Evolutionary conservation across 2,329 filamentous ascomycete genomes (phyloP).

Genomic region (Colletotrichum cereale): DNA sequence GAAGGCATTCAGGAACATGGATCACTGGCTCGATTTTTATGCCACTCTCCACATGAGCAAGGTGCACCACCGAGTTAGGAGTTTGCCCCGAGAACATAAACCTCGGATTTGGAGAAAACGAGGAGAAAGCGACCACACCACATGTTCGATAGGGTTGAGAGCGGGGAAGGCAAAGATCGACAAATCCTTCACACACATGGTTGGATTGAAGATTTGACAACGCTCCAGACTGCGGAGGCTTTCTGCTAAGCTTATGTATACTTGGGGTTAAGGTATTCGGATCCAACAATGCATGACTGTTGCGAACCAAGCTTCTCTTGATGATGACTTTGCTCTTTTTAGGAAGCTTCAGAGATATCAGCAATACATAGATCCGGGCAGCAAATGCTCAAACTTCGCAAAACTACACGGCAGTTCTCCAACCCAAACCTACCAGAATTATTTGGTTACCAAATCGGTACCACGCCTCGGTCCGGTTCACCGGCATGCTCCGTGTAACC

Average conservation of each 20-base stretch:
- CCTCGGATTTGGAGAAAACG: background rate
- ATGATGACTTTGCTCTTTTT: too few relatives aligned
- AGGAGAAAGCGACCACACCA: background rate
- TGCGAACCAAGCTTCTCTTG: background rate
- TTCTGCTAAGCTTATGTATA: background rate
- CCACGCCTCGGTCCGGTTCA: background rate
- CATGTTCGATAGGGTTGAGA: background rate
- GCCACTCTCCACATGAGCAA: too few relatives aligned
- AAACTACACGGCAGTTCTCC: background rate
- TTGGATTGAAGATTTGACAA: background rate
- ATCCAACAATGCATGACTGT: background rate
- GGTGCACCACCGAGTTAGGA: background rate
- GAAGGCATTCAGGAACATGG: background rate
- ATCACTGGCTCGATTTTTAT: background rate
- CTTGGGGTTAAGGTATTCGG: background rate
- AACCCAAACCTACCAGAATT: background rate
- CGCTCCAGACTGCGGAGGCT: background rate
- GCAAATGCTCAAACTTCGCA: slow-evolving; percentile 1
- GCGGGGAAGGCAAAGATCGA: background rate
- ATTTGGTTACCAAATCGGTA: background rate
- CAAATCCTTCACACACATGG: background rate
- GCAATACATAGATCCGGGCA: background rate
- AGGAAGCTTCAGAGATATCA: background rate
- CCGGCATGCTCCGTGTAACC: background rate
- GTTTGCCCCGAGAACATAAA: background rate